Percentiles rank a stretch among this genome's conserved stretches.
These are phyloP conservation scores for Leccinellum rugosiceps DNA, from an alignment of 768 basidiomycete genomes.

Conservation along the genomic window DNA sequence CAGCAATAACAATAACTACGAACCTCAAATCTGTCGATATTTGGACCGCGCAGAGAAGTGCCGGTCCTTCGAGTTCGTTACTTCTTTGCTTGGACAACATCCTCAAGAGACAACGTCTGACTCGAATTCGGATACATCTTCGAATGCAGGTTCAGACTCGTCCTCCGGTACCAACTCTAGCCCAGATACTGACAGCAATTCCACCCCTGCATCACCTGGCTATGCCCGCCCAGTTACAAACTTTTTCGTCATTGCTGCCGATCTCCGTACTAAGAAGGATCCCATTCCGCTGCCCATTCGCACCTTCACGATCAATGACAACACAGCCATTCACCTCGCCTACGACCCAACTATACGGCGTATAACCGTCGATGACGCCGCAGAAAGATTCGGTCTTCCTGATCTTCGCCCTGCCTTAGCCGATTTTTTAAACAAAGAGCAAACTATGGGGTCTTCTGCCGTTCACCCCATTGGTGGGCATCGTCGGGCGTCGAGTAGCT, in stretches of 20 bases:
- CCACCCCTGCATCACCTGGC: background rate
- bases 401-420: background rate
- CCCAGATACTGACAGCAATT: background rate
- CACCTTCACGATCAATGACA: background rate
- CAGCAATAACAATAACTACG: background rate
- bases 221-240: background rate
- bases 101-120: background rate
- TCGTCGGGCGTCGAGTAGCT: background rate
- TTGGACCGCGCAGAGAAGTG: background rate
- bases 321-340: background rate
- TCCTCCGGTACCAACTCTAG: background rate
- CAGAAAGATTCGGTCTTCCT: background rate
- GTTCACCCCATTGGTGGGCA: background rate
- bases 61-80: background rate
- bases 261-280: background rate
- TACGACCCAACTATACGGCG: background rate
- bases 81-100: background rate
- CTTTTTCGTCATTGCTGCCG: background rate
- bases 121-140: background rate
- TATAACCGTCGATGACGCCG: background rate
- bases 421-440: background rate
- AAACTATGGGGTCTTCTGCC: background rate
- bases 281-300: background rate
- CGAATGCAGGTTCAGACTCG: no score
- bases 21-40: background rate